phyloP scores from a whole-genome alignment of 1,284 basidiomycete genomes.

The Malassezia caprae region DNA sequence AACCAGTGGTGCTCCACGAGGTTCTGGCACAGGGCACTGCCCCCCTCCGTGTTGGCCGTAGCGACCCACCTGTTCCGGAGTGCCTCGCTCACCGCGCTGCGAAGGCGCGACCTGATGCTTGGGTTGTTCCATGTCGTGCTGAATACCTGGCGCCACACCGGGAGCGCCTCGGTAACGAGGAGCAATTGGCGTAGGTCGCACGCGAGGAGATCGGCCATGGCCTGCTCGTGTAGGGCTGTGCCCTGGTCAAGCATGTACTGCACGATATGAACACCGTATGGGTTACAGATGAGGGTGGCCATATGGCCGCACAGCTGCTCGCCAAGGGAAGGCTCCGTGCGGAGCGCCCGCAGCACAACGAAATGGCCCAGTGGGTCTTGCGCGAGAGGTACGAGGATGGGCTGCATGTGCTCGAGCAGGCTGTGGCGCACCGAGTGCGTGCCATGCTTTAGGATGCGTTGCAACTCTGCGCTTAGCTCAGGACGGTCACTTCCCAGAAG shows the following conservation, averaged over 20 bases:
- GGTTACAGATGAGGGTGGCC: conserved; percentile 30
- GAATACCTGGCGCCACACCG: conserved; percentile 38
- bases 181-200: conserved; percentile 29
- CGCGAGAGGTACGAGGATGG: conserved; percentile 21
- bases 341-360: conserved; percentile 31
- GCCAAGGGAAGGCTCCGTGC: conserved; percentile 18
- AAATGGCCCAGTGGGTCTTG: conserved; percentile 41
- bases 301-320: conserved; percentile 25
- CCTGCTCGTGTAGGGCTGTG: conserved; percentile 16
- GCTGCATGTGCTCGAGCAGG: conserved; percentile 25
- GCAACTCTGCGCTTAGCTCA: conserved; percentile 25
- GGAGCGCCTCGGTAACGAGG: conserved; percentile 32
- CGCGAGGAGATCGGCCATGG: conserved; percentile 32
- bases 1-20: conserved; percentile 29
- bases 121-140: conserved; percentile 27
- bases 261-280: conserved; percentile 40
- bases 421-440: conserved; percentile 14
- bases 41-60: conserved; percentile 34
- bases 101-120: neutral
- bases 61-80: conserved; percentile 32
- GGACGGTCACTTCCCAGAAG: neutral
- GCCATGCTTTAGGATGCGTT: conserved; percentile 36
- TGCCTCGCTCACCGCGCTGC: conserved; percentile 22
- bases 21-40: conserved; percentile 40
- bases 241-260: conserved; percentile 29